Evolutionary conservation across 2,329 filamentous ascomycete genomes (phyloP).

Genomic region (Colletotrichum caudatum): DNA sequence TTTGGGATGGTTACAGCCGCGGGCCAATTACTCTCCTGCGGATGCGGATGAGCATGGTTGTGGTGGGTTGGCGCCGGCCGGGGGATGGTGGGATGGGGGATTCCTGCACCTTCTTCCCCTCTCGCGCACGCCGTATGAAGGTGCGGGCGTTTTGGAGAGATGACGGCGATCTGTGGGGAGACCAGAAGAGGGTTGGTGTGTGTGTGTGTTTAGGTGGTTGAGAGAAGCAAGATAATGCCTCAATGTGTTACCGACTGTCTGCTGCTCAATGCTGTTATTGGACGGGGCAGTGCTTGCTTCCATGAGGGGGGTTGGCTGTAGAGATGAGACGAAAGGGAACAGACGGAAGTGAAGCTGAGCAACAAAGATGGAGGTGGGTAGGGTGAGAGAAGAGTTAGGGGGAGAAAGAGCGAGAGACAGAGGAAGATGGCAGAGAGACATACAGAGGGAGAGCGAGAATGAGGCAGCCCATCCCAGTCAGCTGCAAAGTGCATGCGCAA

Average conservation of each 20-base stretch:
- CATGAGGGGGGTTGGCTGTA: not conserved
- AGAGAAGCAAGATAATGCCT: slow-evolving; percentile 33
- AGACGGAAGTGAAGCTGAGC: not conserved
- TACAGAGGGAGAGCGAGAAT: not conserved
- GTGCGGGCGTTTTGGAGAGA: slow-evolving; percentile 34
- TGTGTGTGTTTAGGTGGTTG: not conserved
- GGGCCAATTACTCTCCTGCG: not conserved
- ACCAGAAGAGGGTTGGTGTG: not conserved
- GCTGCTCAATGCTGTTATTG: slow-evolving; percentile 9
- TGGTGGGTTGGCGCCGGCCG: too few relatives aligned
- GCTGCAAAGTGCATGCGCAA: not conserved
- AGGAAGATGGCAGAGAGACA: too few relatives aligned
- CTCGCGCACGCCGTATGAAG: not conserved
- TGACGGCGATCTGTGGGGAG: slow-evolving; percentile 15
- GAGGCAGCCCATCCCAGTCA: slow-evolving; percentile 2
- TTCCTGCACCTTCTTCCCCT: not conserved
- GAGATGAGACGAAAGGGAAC: slow-evolving; percentile 7
- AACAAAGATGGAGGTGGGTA: not conserved
- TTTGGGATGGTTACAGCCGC: slow-evolving; percentile 10
- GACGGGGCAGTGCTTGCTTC: slow-evolving; percentile 7
- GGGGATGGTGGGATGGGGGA: not conserved
- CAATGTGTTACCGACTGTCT: slow-evolving; percentile 2
- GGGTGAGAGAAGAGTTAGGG: not conserved
- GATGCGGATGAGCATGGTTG: not conserved
- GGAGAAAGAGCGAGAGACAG: not conserved